phyloP scores from a whole-genome alignment of 305 asterid genomes.

The Salvia sclarea region DNA sequence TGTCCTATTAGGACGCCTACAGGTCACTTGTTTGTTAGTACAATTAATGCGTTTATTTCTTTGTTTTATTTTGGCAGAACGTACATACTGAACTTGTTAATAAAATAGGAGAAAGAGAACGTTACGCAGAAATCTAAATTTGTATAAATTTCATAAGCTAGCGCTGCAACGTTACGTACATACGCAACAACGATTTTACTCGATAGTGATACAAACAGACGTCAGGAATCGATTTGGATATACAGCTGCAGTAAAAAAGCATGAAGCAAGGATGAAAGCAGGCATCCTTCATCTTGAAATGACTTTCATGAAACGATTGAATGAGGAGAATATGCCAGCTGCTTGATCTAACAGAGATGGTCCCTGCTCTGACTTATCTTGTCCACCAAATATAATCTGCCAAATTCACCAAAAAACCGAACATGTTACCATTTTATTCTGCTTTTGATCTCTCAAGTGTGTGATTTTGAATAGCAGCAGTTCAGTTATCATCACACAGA shows the following conservation, averaged over 20 bases:
- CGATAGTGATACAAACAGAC: neutral
- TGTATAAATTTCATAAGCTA: neutral
- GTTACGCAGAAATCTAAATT: too few species aligned
- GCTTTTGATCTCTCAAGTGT: neutral
- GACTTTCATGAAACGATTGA: constrained; percentile 82
- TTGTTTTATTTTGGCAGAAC: too few species aligned
- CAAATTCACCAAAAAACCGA: constrained; percentile 4
- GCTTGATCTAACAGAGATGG: constrained; percentile 78
- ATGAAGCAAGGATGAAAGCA: neutral
- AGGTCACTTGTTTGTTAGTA: too few species aligned
- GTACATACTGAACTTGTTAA: too few species aligned
- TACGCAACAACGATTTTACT: neutral
- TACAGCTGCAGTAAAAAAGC: neutral
- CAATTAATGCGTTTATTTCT: too few species aligned
- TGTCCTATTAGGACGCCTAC: too few species aligned
- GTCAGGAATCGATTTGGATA: neutral
- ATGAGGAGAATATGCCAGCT: constrained; percentile 72
- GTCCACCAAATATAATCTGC: constrained; percentile 76
- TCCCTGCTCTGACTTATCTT: constrained; percentile 53
- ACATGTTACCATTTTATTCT: neutral
- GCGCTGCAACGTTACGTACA: neutral
- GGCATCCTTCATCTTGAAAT: constrained; percentile 62
- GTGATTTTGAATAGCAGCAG: neutral
- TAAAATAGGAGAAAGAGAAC: too few species aligned
- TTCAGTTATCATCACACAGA: neutral